phyloP scores from a whole-genome alignment of 2,329 filamentous ascomycete genomes.

The Dothidotthia symphoricarpi region DNA sequence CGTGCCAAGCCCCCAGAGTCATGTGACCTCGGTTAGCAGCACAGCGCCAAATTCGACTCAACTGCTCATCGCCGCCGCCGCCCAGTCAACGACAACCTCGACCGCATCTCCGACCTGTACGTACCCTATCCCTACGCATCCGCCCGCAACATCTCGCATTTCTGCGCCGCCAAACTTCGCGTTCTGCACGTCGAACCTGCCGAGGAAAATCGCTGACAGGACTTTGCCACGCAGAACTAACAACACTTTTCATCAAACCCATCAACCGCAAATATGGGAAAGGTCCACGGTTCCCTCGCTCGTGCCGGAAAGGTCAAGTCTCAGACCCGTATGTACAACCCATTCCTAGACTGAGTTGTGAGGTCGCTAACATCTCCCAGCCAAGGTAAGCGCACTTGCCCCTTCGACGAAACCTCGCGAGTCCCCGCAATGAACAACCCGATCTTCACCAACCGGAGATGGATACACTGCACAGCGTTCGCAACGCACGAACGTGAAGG shows the following conservation, averaged over 20 bases:
- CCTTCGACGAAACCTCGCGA: not conserved
- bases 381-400: constrained; percentile 25
- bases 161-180: constrained; percentile 6
- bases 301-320: constrained; percentile 98
- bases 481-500: not conserved
- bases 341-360: constrained; percentile 1
- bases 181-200: constrained; percentile 2
- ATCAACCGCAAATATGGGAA: constrained; percentile 71
- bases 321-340: constrained; percentile 28
- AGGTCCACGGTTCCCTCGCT: constrained; percentile 91
- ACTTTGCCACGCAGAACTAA: constrained; percentile 36
- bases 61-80: constrained; percentile 26
- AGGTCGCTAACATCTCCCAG: constrained; percentile 19
- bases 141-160: not conserved
- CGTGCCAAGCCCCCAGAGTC: constrained; percentile 18
- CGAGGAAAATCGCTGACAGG: constrained; percentile 23
- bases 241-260: constrained; percentile 27
- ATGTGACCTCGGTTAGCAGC: constrained; percentile 29
- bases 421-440: constrained; percentile 2
- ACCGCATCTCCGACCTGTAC: constrained; percentile 37
- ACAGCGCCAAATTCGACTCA: constrained; percentile 28
- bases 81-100: constrained; percentile 34
- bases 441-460: not conserved
- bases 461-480: no score
- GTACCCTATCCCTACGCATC: constrained; percentile 18